Percentiles rank a stretch among this genome's conserved stretches.
These are phyloP conservation scores for Penstemon eatonii DNA, from an alignment of 257 asterid genomes.

Conservation along the genomic window DNA sequence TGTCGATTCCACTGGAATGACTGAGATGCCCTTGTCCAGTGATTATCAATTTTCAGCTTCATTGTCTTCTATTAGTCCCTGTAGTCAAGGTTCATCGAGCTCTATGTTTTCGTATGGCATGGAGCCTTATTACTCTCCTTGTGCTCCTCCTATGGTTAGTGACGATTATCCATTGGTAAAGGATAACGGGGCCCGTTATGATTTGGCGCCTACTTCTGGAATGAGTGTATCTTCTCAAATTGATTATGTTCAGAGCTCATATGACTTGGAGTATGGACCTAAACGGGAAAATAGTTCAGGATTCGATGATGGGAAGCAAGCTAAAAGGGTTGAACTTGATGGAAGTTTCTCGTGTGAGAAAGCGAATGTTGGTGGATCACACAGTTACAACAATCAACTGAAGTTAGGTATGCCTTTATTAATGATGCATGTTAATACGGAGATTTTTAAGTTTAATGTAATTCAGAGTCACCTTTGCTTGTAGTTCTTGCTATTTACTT, in stretches of 20 bases:
- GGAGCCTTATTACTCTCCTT: constrained; percentile 48
- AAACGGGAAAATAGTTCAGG: constrained; percentile 55
- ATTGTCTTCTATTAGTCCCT: constrained; percentile 34
- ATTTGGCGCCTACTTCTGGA: constrained; percentile 43
- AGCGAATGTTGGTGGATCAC: constrained; percentile 38
- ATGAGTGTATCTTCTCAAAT: constrained; percentile 42
- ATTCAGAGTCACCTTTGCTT: background rate
- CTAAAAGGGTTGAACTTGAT: constrained; percentile 41
- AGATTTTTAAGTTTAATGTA: constrained; percentile 2
- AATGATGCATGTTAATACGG: background rate
- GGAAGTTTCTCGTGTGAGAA: constrained; percentile 40
- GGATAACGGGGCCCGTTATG: constrained; percentile 41
- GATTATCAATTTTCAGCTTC: constrained; percentile 45
- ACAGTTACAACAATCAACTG: constrained; percentile 35
- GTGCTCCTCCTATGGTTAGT: constrained; percentile 44
- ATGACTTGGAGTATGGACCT: constrained; percentile 56
- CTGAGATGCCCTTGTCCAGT: constrained; percentile 35
- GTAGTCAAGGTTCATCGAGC: constrained; percentile 25
- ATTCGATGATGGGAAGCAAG: constrained; percentile 44
- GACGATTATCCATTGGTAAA: constrained; percentile 35
- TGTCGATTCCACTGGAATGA: constrained; percentile 42
- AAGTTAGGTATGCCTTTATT: constrained; percentile 49
- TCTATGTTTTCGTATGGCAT: constrained; percentile 39
- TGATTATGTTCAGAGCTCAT: constrained; percentile 56
- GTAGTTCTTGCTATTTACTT: background rate